These are phyloP conservation scores for Laburnicola sp. DNA, from an alignment of 2,329 filamentous ascomycete genomes.

Conservation along the genomic window DNA sequence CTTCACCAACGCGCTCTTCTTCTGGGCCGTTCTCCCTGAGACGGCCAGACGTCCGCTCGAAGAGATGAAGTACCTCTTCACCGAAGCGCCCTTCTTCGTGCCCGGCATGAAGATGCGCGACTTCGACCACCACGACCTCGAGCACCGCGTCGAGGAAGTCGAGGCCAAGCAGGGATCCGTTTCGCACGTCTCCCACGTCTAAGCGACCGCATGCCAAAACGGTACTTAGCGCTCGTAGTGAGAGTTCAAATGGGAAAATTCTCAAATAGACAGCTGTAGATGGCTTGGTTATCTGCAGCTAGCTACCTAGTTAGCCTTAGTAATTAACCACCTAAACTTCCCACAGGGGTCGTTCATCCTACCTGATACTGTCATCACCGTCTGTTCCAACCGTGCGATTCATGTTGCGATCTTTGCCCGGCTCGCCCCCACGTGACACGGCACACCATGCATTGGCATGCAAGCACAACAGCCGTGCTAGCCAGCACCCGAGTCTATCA, in stretches of 20 bases:
- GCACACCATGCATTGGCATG: not conserved
- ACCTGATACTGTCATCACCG: too few species aligned
- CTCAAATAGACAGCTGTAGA: not conserved
- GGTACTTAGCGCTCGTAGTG: not conserved
- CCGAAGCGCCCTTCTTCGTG: conserved; percentile 66
- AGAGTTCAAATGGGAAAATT: not conserved
- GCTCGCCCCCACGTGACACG: not conserved
- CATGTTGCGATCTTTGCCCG: not conserved
- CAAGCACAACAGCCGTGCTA: conserved; percentile 3
- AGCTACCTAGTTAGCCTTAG: not conserved
- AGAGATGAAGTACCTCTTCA: conserved; percentile 69
- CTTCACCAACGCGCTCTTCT: conserved; percentile 68
- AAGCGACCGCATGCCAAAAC: not conserved
- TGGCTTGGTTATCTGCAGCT: too few species aligned
- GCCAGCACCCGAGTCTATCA: conserved; percentile 2
- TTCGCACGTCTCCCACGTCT: conserved; percentile 1
- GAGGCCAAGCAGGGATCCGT: conserved; percentile 11
- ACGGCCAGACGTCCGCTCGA: conserved; percentile 66
- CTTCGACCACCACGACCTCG: conserved; percentile 60
- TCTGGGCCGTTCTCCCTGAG: conserved; percentile 69
- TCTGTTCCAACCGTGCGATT: too few species aligned
- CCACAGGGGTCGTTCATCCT: not conserved
- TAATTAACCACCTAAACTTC: not conserved
- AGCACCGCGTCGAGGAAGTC: conserved; percentile 61
- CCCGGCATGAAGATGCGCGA: conserved; percentile 59